These are phyloP conservation scores for Cystofilobasidium capitatum DNA, from an alignment of 768 basidiomycete species.

Conservation along the genomic window DNA sequence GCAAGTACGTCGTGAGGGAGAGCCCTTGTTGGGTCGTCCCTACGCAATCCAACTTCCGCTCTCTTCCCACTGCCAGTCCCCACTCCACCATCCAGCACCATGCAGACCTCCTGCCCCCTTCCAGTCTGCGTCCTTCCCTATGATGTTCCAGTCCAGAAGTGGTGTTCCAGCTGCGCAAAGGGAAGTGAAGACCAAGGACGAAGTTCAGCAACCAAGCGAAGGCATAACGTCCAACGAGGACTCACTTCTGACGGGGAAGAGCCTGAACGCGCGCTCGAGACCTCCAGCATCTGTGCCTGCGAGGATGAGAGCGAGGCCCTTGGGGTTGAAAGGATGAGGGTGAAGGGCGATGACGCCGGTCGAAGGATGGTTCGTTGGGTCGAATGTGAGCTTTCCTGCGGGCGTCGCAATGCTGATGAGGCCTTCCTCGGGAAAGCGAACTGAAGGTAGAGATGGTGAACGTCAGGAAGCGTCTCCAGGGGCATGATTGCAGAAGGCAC, in stretches of 20 bases:
- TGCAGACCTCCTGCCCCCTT: slow-evolving; percentile 62
- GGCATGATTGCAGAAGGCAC: not conserved
- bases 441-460: not conserved
- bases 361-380: slow-evolving; percentile 2
- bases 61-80: slow-evolving; percentile 36
- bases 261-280: slow-evolving; percentile 56
- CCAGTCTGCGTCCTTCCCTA: slow-evolving; percentile 48
- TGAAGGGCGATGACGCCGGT: slow-evolving; percentile 56
- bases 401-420: not conserved
- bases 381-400: not conserved
- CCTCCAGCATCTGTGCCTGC: slow-evolving; percentile 51
- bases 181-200: not conserved
- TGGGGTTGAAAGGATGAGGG: slow-evolving; percentile 48
- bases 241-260: slow-evolving; percentile 81
- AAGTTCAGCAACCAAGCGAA: not conserved
- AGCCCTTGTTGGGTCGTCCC: too few species aligned
- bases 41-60: not conserved
- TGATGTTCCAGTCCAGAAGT: slow-evolving; percentile 64
- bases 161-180: slow-evolving; percentile 26
- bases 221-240: slow-evolving; percentile 39
- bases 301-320: slow-evolving; percentile 49
- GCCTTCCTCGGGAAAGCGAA: not conserved
- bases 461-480: too few species aligned
- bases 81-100: slow-evolving; percentile 58
- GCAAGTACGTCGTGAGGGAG: too few species aligned